Evolutionary conservation across 2,329 filamentous ascomycete genomes (phyloP), one percentile per base, ranked within the genome.

Genomic region (Thermothelomyces thermophilus): DNA sequence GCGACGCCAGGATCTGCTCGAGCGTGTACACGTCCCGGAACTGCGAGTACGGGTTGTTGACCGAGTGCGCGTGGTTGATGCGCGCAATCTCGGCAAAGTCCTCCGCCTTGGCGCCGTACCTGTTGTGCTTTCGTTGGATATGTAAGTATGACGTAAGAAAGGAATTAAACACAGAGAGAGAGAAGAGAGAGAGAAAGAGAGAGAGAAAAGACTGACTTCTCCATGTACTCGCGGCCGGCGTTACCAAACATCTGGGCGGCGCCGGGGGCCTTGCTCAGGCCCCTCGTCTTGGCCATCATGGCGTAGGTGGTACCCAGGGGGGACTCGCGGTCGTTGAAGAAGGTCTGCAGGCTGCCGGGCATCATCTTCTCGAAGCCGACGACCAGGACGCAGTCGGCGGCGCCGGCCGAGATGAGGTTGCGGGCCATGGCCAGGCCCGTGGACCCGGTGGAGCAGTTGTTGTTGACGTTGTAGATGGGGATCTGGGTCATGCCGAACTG

Each of bases 351-450:
- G 59, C 83, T 87, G n/a, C 91, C 91, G 0, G 86, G 84, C 71
- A 85, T 90, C 91, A 97, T 97, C 81, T 96, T 96, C 76, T 97
- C 93, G 62, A 97, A 97, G 3, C 91, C 93, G 17, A 97, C 82
- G 1, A 97, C 90, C 53, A 97, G 73, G 17, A 95, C 82, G 65
- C 89, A 95, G 68, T 95, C 87, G 1, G 89, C 87, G 13, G 81
- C 87, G 30, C 90, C 90, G 60, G 87, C 78, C 6, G 82, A 76
- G 60, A 96, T 83, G 66, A 94, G 77, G 46, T 84, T 88, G 30
- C 90, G 77, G 2, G 79, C 93, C 78, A 97, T 85, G 64, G 84
- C 83, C 51, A 97, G 73, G 8, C 91, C 93, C 0, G 91, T 95
- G 4, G 85, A 90, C n/a, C 91, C 93, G 0, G 91, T 97, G 3